Base-by-base conservation (phyloP, 129 eudicot genomes). In the Cynara cardunculus region DNA sequence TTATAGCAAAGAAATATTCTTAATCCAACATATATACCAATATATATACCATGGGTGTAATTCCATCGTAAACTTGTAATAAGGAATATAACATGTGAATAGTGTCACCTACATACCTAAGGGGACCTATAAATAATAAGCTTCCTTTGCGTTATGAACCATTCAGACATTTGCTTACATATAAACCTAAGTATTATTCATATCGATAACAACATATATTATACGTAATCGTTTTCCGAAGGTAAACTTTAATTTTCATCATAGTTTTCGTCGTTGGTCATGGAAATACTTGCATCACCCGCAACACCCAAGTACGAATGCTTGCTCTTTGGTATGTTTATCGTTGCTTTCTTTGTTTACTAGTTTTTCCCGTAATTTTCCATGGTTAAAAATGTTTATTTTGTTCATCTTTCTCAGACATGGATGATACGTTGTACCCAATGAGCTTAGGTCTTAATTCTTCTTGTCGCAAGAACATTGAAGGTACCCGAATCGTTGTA, bases 381-480 rank as follows among this genome's bases (percentile, higher is more conserved):
- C 69, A 64, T 1, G 27, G 11, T 10, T 69, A 32, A 76, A n/a
- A 39, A 13, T 56, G 26, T 65, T 78, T 71, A 34, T 22, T 11
- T 19, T 68, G 25, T 28, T 69, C 7, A 2, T 24, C 5, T 26
- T 75, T 69, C 32, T 25, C 49, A 94, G 97, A 94, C 78, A 83
- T 94, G 96, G 99, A 94, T 31, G 99, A 94, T 78, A 94, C 99
- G 16, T 81, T 94, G 74, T 94, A 94, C 73, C 99, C 99, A 59
- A 37, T 90, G 90, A 94, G 99, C 84, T 46, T 78, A 25, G 99
- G 99, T 66, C 88, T 94, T 80, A 94, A 94, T 84, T 22, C 80
- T 75, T 96, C 97, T 49, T 94, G 99, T 53, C 91, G 99, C 77
- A 94, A 87, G 84, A 92, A 94, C 75, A 94, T 94, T 72, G 87